Percentiles rank a stretch among this genome's conserved stretches.
These are phyloP conservation scores for Kwoniella shandongensis DNA, from an alignment of 768 basidiomycete genomes.

Conservation along the genomic window DNA sequence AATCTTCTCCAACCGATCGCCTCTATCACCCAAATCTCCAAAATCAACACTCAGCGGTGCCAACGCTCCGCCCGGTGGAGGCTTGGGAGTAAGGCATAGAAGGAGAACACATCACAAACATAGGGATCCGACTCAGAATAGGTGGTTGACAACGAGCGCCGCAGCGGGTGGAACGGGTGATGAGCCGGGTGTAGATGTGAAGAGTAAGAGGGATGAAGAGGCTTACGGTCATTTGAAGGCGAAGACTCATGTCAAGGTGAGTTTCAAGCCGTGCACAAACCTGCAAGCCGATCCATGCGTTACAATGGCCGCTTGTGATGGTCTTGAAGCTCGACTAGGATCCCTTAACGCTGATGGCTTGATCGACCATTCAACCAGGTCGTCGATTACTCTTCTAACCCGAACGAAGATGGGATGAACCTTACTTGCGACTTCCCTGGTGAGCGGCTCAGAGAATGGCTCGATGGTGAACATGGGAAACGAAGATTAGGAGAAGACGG, in stretches of 20 bases:
- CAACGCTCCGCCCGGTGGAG: neutral
- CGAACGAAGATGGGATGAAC: conserved; percentile 37
- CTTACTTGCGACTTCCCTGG: conserved; percentile 48
- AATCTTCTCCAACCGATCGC: conserved; percentile 4
- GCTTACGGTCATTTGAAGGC: conserved; percentile 44
- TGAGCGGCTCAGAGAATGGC: conserved; percentile 42
- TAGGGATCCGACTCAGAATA: conserved; percentile 23
- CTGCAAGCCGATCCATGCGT: no score
- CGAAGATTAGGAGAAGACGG: conserved; percentile 32
- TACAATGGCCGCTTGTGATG: no score
- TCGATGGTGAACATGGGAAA: conserved; percentile 37
- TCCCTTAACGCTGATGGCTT: no score
- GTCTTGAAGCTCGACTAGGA: no score
- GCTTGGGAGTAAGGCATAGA: conserved; percentile 7
- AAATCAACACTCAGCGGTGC: neutral
- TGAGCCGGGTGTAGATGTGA: conserved; percentile 53
- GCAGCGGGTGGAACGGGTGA: conserved; percentile 45
- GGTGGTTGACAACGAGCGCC: conserved; percentile 28
- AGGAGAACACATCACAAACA: conserved; percentile 8
- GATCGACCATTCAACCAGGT: conserved; percentile 29
- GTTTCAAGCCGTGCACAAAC: conserved; percentile 6
- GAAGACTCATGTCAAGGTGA: conserved; percentile 39
- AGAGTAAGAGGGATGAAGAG: conserved; percentile 43
- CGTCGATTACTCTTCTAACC: conserved; percentile 46
- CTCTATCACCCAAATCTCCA: conserved; percentile 4